Percentiles rank a stretch among this genome's conserved stretches.
phyloP scores from a whole-genome alignment of 371 early-diverging fungal species.

The Actinomortierella ambigua region DNA sequence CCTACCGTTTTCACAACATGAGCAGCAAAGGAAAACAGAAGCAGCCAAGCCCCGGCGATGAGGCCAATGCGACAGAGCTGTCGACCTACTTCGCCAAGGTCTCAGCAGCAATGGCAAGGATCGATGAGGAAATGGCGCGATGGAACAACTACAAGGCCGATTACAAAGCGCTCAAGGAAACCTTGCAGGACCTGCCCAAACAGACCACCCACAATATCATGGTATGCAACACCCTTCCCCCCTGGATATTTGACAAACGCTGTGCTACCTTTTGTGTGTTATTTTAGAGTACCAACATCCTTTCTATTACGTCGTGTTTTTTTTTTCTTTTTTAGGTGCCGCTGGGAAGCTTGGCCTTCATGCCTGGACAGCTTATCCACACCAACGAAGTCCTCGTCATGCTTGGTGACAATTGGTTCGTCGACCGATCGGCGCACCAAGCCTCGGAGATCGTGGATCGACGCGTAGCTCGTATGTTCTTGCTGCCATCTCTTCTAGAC shows the following conservation, averaged over 20 bases:
- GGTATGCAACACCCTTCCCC: constrained; percentile 41
- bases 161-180: constrained; percentile 58
- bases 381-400: constrained; percentile 88
- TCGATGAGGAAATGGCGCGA: constrained; percentile 45
- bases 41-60: constrained; percentile 6
- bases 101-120: constrained; percentile 18
- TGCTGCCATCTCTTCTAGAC: not conserved
- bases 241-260: not conserved
- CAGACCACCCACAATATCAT: constrained; percentile 58
- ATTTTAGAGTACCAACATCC: not conserved
- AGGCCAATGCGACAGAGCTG: constrained; percentile 23
- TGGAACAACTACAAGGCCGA: constrained; percentile 59
- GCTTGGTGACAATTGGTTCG: constrained; percentile 93
- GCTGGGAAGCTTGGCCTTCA: constrained; percentile 84
- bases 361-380: constrained; percentile 86
- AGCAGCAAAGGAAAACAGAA: not conserved
- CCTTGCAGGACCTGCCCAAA: constrained; percentile 56
- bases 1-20: no score
- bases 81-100: constrained; percentile 43
- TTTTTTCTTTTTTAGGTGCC: constrained; percentile 61
- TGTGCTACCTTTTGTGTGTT: no score
- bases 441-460: constrained; percentile 75
- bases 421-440: constrained; percentile 79
- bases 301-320: not conserved
- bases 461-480: constrained; percentile 64